Evolutionary conservation across 495 filamentous ascomycete species (phyloP), one percentile per base, ranked within the genome.

Genomic region (Aspergillus incahuasiensis): DNA sequence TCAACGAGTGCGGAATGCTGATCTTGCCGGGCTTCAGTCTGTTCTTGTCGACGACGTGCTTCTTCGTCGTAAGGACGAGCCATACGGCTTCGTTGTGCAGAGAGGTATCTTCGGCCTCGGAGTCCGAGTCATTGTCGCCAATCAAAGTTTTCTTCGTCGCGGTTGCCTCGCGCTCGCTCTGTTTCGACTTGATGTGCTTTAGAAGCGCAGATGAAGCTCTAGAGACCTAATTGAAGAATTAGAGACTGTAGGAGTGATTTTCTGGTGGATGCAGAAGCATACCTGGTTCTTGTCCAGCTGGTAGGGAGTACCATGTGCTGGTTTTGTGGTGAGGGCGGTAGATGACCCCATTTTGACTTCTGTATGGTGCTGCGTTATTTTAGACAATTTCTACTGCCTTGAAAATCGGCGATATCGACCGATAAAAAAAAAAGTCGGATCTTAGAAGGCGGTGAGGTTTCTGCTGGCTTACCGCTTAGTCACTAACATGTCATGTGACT

Each of bases 21-120:
- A 88, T 80, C 63, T 85, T 87, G 43, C 77, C 76, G 24, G 94
- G 92, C 75, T 95, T 95, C 50, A 97, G 78, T 40, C 81, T 81
- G 67, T 84, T 84, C 63, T 81, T 81, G 64, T 91, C 85, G 51
- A 82, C 75, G 53, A 92, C 84, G 67, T 94, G 89, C 71, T 88
- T 90, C 74, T 97, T 97, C 43, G 91, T 96, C 44, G 90, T 89
- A 48, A 98, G 73, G 11, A 85, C 83, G 30, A 98, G 82, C 87
- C 88, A 95, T 52, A 97, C 76, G 3, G 89, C 82, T 56, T 84
- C 81, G 51, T 83, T 82, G 52, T 85, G 79, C 41, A 65, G 22
- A 1, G 71, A 56, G 22, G 55, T 58, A n/a, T 67, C 62, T 56
- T 75, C 69, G 12, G 64, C 72, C 50, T 79, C 74, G 40, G 74